Conservation (phyloP, 78 protist species). For the Dictyostelium citrinum region DNA sequence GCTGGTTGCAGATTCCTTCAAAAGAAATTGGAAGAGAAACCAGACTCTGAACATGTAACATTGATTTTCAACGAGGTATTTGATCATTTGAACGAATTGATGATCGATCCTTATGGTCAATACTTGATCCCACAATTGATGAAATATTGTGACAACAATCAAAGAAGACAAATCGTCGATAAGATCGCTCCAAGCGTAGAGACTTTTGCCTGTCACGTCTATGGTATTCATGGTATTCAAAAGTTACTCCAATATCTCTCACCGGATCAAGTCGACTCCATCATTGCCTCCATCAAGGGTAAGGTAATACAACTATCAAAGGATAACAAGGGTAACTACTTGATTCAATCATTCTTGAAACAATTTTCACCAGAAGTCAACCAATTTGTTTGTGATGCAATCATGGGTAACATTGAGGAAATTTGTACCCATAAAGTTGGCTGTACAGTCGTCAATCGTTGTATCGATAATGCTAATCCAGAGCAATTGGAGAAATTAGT, state of each 20-base stretch:
- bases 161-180: constrained; percentile 68
- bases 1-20: constrained; percentile 97
- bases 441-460: constrained; percentile 75
- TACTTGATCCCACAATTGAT: constrained; percentile 81
- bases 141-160: constrained; percentile 68
- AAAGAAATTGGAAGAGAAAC: constrained; percentile 86
- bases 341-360: constrained; percentile 76
- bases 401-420: constrained; percentile 49
- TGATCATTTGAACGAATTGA: constrained; percentile 87
- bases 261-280: constrained; percentile 67
- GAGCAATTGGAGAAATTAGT: constrained; percentile 55
- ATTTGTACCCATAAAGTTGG: constrained; percentile 81
- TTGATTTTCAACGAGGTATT: constrained; percentile 88
- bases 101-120: constrained; percentile 91
- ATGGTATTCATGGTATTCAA: constrained; percentile 82
- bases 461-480: constrained; percentile 50
- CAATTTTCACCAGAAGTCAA: constrained; percentile 58
- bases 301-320: constrained; percentile 57
- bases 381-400: constrained; percentile 69
- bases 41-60: constrained; percentile 39
- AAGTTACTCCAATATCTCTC: constrained; percentile 61
- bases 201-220: constrained; percentile 73
- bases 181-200: constrained; percentile 58
- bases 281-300: constrained; percentile 48
- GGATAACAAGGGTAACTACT: constrained; percentile 78